Evolutionary conservation across 257 asterid species (phyloP).

Genomic region (Schizonepeta tenuifolia): DNA sequence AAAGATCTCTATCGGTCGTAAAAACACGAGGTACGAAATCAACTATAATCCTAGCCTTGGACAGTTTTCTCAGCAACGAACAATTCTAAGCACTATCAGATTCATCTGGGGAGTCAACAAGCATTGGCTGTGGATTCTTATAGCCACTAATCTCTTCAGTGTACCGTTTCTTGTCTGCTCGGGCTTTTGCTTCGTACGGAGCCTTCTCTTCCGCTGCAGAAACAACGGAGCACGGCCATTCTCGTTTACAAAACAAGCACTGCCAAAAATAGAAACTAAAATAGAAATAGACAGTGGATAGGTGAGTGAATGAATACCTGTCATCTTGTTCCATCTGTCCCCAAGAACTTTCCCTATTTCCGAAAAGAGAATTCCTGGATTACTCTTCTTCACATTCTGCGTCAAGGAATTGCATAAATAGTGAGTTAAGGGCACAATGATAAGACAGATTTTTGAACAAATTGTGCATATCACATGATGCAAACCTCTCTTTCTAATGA

Average conservation of each 20-base stretch:
- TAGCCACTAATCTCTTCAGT: slow-evolving; percentile 65
- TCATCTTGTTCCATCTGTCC: slow-evolving; percentile 84
- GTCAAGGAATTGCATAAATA: neutral
- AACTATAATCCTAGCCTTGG: neutral
- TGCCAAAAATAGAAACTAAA: neutral
- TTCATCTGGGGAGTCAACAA: slow-evolving; percentile 52
- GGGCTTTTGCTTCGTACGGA: slow-evolving; percentile 81
- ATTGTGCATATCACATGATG: neutral
- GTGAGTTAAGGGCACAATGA: neutral
- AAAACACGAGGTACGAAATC: neutral
- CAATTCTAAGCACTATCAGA: slow-evolving; percentile 54
- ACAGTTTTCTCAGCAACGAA: neutral
- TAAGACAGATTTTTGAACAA: neutral
- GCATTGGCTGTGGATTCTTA: slow-evolving; percentile 59
- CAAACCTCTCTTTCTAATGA: slow-evolving; percentile 86
- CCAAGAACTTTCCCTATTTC: slow-evolving; percentile 81
- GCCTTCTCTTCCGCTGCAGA: slow-evolving; percentile 81
- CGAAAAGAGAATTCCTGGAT: slow-evolving; percentile 77
- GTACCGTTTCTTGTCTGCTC: slow-evolving; percentile 82
- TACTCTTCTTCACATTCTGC: slow-evolving; percentile 75
- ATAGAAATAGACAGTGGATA: neutral
- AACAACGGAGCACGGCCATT: neutral
- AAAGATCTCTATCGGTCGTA: neutral
- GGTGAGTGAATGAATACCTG: slow-evolving; percentile 49
- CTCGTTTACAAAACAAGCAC: neutral